Base-by-base conservation (phyloP, 352 stramenopile species). In the Globisporangium mamillatum region DNA sequence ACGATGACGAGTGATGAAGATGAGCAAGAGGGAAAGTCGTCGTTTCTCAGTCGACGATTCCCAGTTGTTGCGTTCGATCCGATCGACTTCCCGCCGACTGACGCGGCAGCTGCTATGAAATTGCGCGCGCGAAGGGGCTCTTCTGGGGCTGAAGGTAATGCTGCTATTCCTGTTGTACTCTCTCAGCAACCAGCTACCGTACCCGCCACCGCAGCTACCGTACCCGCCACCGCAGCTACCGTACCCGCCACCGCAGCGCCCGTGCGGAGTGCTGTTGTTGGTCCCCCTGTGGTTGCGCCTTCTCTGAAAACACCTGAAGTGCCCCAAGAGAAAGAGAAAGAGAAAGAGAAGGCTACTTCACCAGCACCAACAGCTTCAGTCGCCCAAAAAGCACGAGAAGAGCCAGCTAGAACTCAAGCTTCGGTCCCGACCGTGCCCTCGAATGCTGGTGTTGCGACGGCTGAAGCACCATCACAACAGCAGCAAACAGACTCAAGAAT, bases 21-120 rank as follows among this genome's bases (percentile, higher is more conserved):
- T 20, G 24, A 20, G 9, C 24, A 34, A 25, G 32, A n/a, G 4
- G 3, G 18, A 44, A 24, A 14, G 32, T 38, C 24, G n/a, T 36
- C 53, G 20, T 63, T 68, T 18, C 36, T 14, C 5, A 63, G 63
- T 53, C 53, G 63, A 4, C 32, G 22, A 14, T 68, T 68, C 16
- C 32, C 63, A 10, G 34, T 27, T 1, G 44, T 68, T 27, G 22
- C 27, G 14, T 68, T 68, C n/a, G 53, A 61, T 16, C 16, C 63
- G 32, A 53, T 8, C 18, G 63, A 68, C 34, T 68, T 68, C 50
- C 32, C 34, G 18, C 25, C 34, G 16, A n/a, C 16, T 1, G 57
- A 64, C 3, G 27, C 56, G 25, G 38, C 32, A 9, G 22, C 22
- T 32, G 14, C 4, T 46, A 14, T 29, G 6, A 38, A 41, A 27